Conservation (phyloP, 2,329 filamentous ascomycete species). For the Alternaria sp. region DNA sequence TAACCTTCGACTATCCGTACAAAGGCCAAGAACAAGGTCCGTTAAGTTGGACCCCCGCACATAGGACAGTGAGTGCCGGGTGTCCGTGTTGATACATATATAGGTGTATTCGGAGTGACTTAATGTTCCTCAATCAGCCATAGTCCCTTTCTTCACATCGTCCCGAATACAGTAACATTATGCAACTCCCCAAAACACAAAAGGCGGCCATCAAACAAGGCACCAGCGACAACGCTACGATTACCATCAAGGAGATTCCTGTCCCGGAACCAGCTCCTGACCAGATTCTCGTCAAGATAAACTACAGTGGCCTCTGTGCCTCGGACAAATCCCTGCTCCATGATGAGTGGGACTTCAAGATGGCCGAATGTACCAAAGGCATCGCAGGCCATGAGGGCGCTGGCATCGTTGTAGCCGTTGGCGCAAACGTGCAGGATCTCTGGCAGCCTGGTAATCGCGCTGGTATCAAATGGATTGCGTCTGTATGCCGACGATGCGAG, state of each 20-base stretch:
- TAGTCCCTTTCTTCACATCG: not conserved
- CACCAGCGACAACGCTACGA: conserved; percentile 19
- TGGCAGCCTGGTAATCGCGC: conserved; percentile 61
- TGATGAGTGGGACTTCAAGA: conserved; percentile 44
- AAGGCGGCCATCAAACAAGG: conserved; percentile 47
- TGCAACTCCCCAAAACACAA: conserved; percentile 42
- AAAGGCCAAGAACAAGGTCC: not conserved
- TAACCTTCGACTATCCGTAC: not conserved
- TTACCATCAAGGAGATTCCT: conserved; percentile 38
- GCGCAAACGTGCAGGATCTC: conserved; percentile 72
- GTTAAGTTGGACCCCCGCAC: not conserved
- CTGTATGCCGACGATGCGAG: conserved; percentile 78
- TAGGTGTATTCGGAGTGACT: not conserved
- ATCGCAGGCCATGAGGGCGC: conserved; percentile 79
- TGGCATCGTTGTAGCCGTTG: conserved; percentile 74
- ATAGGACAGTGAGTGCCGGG: not conserved
- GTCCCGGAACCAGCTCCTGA: conserved; percentile 53
- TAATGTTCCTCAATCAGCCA: not conserved
- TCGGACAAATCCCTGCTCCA: conserved; percentile 54
- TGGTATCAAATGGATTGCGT: conserved; percentile 77
- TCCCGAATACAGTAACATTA: conserved; percentile 8
- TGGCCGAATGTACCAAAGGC: conserved; percentile 41
- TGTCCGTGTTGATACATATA: not conserved
- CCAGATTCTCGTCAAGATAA: conserved; percentile 63
- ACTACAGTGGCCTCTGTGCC: conserved; percentile 63